These are phyloP conservation scores for Heliosperma pusillum DNA, from an alignment of 148 eudicot genomes.

Conservation along the genomic window DNA sequence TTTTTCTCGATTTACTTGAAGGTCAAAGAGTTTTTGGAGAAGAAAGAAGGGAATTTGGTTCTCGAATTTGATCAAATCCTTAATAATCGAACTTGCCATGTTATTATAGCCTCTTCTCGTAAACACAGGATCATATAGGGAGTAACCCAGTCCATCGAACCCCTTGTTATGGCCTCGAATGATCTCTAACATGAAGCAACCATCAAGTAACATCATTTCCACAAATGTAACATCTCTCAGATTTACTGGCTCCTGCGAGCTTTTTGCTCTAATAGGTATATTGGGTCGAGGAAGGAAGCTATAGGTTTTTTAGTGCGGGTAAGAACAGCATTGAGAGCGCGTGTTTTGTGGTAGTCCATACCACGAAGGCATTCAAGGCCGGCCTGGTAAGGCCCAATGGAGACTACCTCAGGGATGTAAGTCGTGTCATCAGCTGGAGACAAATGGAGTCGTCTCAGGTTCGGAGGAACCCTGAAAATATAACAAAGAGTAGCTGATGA, in stretches of 20 bases:
- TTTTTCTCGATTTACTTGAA: not conserved
- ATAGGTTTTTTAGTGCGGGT: not conserved
- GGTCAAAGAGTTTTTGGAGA: not conserved
- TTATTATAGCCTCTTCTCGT: not conserved
- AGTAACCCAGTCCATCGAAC: not conserved
- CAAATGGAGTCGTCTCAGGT: not conserved
- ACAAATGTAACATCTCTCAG: not conserved
- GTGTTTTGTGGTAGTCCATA: slow-evolving; percentile 5
- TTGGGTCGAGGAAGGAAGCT: not conserved
- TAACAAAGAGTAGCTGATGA: not conserved
- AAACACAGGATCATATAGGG: not conserved
- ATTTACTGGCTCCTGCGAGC: not conserved
- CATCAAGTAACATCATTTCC: not conserved
- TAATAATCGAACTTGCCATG: not conserved
- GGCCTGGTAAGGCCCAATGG: not conserved
- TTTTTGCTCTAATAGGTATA: not conserved
- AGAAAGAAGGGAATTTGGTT: slow-evolving; percentile 2
- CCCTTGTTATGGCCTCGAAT: not conserved
- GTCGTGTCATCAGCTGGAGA: not conserved
- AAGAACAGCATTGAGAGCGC: not conserved
- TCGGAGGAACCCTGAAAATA: not conserved
- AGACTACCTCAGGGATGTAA: slow-evolving; percentile 1
- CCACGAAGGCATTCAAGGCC: not conserved
- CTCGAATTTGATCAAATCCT: slow-evolving; percentile 4
- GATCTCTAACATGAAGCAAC: not conserved